These are phyloP conservation scores for Claviceps arundinis DNA, from an alignment of 2,329 filamentous ascomycete species.

Conservation along the genomic window DNA sequence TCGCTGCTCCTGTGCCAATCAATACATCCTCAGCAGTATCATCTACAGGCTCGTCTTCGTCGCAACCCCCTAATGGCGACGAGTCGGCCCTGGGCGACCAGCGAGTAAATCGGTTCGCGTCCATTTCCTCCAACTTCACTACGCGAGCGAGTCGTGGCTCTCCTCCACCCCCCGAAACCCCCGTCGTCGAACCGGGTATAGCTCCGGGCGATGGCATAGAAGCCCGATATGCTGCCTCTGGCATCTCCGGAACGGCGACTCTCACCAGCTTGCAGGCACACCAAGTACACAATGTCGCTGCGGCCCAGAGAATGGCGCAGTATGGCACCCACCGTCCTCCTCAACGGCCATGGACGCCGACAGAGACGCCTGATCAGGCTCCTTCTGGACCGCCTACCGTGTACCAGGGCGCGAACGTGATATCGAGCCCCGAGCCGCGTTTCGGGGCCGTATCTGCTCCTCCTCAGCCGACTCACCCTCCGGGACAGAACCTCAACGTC, in stretches of 20 bases:
- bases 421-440: conserved; percentile 37
- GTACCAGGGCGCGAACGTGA: conserved; percentile 73
- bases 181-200: conserved; percentile 58
- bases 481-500: background rate
- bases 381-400: conserved; percentile 83
- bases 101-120: conserved; percentile 51
- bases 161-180: conserved; percentile 87
- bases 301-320: conserved; percentile 66
- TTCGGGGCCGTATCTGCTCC: conserved; percentile 27
- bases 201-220: conserved; percentile 75
- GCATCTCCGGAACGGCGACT: conserved; percentile 76
- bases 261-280: conserved; percentile 57
- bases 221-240: conserved; percentile 78
- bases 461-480: conserved; percentile 20
- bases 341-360: conserved; percentile 79
- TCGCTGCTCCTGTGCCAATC: conserved; percentile 17
- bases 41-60: conserved; percentile 7
- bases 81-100: conserved; percentile 25
- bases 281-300: conserved; percentile 58
- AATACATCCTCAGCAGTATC: conserved; percentile 11
- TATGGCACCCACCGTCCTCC: conserved; percentile 41
- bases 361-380: conserved; percentile 72
- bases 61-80: conserved; percentile 11
- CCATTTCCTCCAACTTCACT: conserved; percentile 85
- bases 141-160: conserved; percentile 85